Evolutionary conservation across 257 asterid genomes (phyloP).

Genomic region (Oldenlandia corymbosa): DNA sequence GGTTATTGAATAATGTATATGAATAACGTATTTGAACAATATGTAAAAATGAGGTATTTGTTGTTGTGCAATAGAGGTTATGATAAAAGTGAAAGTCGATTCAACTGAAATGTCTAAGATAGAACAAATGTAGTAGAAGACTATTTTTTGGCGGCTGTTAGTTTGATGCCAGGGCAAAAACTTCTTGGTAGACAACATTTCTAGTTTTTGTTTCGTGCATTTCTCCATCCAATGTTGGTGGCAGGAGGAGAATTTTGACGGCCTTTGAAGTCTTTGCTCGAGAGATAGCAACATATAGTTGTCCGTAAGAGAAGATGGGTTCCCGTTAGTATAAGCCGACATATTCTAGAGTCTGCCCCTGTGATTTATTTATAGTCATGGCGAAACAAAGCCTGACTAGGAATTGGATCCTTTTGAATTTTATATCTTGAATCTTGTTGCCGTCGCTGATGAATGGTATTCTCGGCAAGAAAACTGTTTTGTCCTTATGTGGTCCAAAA

Average conservation of each 20-base stretch:
- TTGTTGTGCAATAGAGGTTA: too few relatives aligned
- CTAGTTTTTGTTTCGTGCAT: neutral
- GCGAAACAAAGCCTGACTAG: neutral
- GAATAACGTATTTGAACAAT: too few relatives aligned
- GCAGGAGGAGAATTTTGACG: neutral
- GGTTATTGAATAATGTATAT: too few relatives aligned
- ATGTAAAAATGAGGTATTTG: too few relatives aligned
- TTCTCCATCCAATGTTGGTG: neutral
- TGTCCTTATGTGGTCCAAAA: neutral
- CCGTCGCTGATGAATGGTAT: neutral
- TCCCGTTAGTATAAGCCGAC: neutral
- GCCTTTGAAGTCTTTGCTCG: neutral
- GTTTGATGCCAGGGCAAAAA: too few relatives aligned
- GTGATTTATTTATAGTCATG: conserved; percentile 16
- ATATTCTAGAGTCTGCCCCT: conserved; percentile 5
- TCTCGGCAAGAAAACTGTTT: neutral
- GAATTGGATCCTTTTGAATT: neutral
- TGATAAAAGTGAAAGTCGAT: too few relatives aligned
- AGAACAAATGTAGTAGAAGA: too few relatives aligned
- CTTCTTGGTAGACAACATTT: neutral
- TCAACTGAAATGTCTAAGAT: too few relatives aligned
- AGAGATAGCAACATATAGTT: neutral
- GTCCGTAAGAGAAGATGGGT: conserved; percentile 6
- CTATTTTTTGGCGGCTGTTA: too few relatives aligned
- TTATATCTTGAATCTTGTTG: neutral